Conservation (phyloP, 2,329 filamentous ascomycete genomes). For the Emmonsiellopsis sp. region DNA sequence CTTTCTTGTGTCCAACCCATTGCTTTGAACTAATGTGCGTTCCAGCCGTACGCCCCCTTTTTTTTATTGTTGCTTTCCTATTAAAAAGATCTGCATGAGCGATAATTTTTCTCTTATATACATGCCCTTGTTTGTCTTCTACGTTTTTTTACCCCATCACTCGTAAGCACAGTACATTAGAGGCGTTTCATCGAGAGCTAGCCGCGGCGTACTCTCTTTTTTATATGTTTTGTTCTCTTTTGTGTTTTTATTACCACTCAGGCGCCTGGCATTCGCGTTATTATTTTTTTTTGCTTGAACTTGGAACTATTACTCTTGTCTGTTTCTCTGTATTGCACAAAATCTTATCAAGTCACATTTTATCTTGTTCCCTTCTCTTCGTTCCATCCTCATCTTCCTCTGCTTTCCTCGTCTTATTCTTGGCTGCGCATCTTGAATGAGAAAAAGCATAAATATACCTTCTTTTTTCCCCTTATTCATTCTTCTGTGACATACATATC, state of each 20-base stretch:
- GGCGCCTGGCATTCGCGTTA: background rate
- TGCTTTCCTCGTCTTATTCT: too few relatives aligned
- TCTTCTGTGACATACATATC: background rate
- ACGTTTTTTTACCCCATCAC: slow-evolving; percentile 13
- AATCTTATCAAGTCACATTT: too few relatives aligned
- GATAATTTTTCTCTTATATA: slow-evolving; percentile 27
- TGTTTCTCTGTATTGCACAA: too few relatives aligned
- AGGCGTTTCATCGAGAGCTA: background rate
- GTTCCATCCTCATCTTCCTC: too few relatives aligned
- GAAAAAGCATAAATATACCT: too few relatives aligned
- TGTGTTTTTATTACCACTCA: background rate
- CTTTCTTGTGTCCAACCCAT: too few relatives aligned
- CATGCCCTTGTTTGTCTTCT: slow-evolving; percentile 18
- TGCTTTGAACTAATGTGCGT: too few relatives aligned
- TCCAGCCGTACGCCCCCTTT: slow-evolving; percentile 4
- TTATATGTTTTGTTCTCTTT: background rate
- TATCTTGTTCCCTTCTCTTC: too few relatives aligned
- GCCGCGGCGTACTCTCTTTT: background rate
- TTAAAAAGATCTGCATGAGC: slow-evolving; percentile 43
- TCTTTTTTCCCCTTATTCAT: too few relatives aligned
- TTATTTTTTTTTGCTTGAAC: background rate
- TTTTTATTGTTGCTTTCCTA: slow-evolving; percentile 13
- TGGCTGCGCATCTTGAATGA: too few relatives aligned
- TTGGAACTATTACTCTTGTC: too few relatives aligned
- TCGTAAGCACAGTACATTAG: background rate